phyloP scores from a whole-genome alignment of 2,329 filamentous ascomycete genomes.

The Alternaria infectoria region DNA sequence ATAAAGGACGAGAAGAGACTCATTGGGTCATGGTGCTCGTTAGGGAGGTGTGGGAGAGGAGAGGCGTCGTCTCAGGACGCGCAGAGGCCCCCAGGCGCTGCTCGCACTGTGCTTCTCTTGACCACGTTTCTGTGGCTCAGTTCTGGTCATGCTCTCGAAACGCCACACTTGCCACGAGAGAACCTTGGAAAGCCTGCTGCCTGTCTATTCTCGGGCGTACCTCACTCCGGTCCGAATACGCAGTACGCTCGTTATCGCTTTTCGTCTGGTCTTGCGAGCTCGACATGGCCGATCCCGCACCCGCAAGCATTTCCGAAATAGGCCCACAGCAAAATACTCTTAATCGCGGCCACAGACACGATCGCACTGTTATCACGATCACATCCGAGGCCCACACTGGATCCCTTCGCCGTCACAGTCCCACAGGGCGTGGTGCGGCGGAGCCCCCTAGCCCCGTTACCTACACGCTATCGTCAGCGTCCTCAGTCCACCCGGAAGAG shows the following conservation, averaged over 20 bases:
- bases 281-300: background rate
- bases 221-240: conserved; percentile 5
- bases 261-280: conserved; percentile 5
- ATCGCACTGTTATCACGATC: background rate
- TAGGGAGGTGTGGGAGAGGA: background rate
- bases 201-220: background rate
- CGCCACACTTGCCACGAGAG: conserved; percentile 12
- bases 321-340: background rate
- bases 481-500: background rate
- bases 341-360: background rate
- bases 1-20: conserved; percentile 50
- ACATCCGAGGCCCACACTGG: background rate
- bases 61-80: background rate
- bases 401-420: background rate
- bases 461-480: background rate
- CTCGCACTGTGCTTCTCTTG: conserved; percentile 17
- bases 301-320: conserved; percentile 12
- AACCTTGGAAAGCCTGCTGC: background rate
- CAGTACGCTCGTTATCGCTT: conserved; percentile 3
- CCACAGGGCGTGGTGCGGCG: background rate
- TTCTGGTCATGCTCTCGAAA: conserved; percentile 12
- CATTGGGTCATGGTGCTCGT: conserved; percentile 38
- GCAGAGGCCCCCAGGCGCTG: conserved; percentile 3
- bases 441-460: background rate
- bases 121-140: conserved; percentile 14